phyloP scores from a whole-genome alignment of 2,329 filamentous ascomycete genomes.

The Lachnellula cervina region DNA sequence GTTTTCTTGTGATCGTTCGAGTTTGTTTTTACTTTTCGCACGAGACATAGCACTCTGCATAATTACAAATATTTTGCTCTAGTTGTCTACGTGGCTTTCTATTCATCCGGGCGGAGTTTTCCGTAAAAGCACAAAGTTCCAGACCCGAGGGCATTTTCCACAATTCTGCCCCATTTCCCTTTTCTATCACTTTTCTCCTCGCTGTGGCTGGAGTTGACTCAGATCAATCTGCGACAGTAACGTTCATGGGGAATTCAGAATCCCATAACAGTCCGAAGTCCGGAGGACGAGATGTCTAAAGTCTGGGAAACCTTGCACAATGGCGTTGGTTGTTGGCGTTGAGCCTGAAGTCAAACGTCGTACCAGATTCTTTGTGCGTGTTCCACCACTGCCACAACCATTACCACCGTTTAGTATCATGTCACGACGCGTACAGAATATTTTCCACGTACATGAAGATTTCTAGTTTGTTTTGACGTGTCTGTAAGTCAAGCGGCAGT shows the following conservation, averaged over 20 bases:
- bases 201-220: not conserved
- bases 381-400: not conserved
- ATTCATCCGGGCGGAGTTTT: not conserved
- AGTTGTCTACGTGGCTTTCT: not conserved
- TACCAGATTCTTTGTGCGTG: not conserved
- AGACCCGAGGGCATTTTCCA: no score
- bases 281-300: not conserved
- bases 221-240: not conserved
- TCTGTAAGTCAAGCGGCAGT: no score
- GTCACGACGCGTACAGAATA: no score
- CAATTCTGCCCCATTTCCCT: not conserved
- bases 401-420: no score
- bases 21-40: no score
- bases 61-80: no score
- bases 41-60: no score
- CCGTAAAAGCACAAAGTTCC: not conserved
- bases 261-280: not conserved
- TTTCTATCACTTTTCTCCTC: not conserved
- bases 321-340: not conserved
- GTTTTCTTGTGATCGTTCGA: not conserved
- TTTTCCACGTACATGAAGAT: no score
- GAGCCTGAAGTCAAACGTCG: not conserved
- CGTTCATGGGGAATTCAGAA: not conserved
- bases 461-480: no score
- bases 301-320: not conserved